These are phyloP conservation scores for Zasmidium citrigriseum DNA, from an alignment of 2,329 filamentous ascomycete species.

Conservation along the genomic window DNA sequence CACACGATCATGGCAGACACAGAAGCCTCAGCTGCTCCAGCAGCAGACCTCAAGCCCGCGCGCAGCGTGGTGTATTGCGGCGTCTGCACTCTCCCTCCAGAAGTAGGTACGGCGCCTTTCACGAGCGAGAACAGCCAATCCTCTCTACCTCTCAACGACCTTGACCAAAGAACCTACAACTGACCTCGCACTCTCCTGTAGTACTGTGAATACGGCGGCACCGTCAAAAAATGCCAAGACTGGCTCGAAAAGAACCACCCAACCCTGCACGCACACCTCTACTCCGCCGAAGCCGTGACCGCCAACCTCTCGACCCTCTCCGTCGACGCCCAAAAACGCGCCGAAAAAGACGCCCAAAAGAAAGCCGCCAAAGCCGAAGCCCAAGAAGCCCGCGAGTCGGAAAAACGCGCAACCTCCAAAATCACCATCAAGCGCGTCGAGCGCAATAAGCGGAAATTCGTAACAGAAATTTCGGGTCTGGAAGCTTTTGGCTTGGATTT, in stretches of 20 bases:
- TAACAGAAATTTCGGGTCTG: conserved; percentile 87
- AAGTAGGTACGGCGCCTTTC: conserved; percentile 56
- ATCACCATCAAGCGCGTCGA: conserved; percentile 95
- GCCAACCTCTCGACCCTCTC: conserved; percentile 84
- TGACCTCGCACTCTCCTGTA: conserved; percentile 39
- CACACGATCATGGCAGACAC: conserved; percentile 33
- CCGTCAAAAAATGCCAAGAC: conserved; percentile 93
- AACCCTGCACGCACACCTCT: conserved; percentile 74
- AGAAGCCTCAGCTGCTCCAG: conserved; percentile 20
- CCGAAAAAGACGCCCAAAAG: conserved; percentile 93
- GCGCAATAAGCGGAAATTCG: conserved; percentile 95
- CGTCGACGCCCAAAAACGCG: conserved; percentile 88
- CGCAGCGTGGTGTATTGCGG: conserved; percentile 63
- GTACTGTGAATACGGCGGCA: conserved; percentile 99
- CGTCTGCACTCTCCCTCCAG: conserved; percentile 66
- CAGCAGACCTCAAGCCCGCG: conserved; percentile 39
- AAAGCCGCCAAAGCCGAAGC: conserved; percentile 93
- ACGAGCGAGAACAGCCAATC: background rate
- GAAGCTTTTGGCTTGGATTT: conserved; percentile 89
- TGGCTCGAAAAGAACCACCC: conserved; percentile 81
- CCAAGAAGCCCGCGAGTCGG: conserved; percentile 78
- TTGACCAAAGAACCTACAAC: conserved; percentile 16
- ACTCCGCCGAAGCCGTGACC: conserved; percentile 74
- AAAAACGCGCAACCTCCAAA: conserved; percentile 78
- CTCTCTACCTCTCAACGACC: background rate